Base-by-base conservation (phyloP, 768 basidiomycete species). In the Hemileccinum rubropunctum region DNA sequence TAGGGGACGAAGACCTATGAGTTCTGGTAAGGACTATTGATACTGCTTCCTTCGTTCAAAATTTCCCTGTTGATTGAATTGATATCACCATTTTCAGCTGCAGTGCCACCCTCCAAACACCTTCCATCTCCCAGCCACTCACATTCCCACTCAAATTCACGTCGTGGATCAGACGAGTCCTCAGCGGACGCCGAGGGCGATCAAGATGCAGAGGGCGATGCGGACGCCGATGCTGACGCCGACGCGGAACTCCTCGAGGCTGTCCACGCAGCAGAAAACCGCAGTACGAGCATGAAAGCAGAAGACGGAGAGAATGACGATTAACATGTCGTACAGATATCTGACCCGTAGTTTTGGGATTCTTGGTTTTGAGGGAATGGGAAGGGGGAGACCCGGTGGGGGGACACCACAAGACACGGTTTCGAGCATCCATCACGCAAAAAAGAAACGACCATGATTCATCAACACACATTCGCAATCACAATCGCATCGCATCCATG, bases 231-330 rank as follows among this genome's bases (percentile, higher is more conserved):
- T 6, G 68, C 60, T 4, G 71, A 63, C 17, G 70, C 76, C 0
- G 77, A 79, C 12, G 69, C 68, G 40, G 78, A 79, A 21, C 60
- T 80, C 21, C 60, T 79, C n/a, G 78, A 77, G 53, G 78, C 78
- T 32, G 78, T 76, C 0, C 76, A 76, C 51, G 78, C 77, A 6
- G 72, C 77, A 6, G 78, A 77, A 58, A 74, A 72, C 17, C 67
- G 76, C 42, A 71, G 68, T 43, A 64, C 63, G 41, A 62, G 69
- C 3, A 10, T 64, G 50, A 67, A 69, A 18, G 58, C 60, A 17
- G 60, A 65, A 13, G 65, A 67, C 17, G 57, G 34, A 9, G 65
- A 60, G 8, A 58, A 56, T 35, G 59, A 60, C 18, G 61, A 64
- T 32, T 68, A 48, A 32, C 14, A 17, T 6, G 12, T 14, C 28